These are phyloP conservation scores for Schizothecium vesticola DNA, from an alignment of 495 filamentous ascomycete genomes.

Conservation along the genomic window DNA sequence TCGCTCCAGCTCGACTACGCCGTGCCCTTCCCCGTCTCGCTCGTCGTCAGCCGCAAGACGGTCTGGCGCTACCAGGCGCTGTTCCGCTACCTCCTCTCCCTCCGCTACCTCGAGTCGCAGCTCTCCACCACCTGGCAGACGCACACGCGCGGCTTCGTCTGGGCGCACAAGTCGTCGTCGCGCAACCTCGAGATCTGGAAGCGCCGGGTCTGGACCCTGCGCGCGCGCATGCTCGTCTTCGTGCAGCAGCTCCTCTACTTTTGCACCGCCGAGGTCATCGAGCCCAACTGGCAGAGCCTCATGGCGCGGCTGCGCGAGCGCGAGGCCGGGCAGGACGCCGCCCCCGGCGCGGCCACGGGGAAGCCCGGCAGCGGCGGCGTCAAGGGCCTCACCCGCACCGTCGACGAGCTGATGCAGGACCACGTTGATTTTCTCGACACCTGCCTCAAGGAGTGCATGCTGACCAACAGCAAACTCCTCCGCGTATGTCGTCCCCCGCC, in stretches of 20 bases:
- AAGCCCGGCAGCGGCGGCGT: constrained; percentile 6
- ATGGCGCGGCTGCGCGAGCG: constrained; percentile 74
- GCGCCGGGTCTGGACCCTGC: constrained; percentile 80
- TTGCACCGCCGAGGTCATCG: constrained; percentile 93
- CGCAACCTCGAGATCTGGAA: constrained; percentile 85
- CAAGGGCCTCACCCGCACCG: constrained; percentile 65
- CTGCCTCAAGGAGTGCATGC: constrained; percentile 97
- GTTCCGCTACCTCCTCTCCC: constrained; percentile 83
- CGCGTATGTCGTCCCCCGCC: constrained; percentile 52
- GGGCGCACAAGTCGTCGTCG: constrained; percentile 73
- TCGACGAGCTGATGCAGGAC: constrained; percentile 98
- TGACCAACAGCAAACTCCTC: constrained; percentile 89
- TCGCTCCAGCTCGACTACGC: constrained; percentile 89
- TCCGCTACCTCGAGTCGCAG: constrained; percentile 82
- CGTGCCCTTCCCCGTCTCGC: constrained; percentile 92
- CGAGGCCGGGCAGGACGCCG: constrained; percentile 41
- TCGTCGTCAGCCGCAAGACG: constrained; percentile 94
- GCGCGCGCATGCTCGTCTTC: constrained; percentile 92
- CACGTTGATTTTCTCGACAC: constrained; percentile 98
- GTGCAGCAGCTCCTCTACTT: constrained; percentile 95
- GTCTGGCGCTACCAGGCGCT: constrained; percentile 92
- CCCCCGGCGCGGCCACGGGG: background rate
- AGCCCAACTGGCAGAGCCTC: constrained; percentile 91
- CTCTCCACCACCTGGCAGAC: constrained; percentile 83
- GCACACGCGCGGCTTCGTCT: constrained; percentile 75